Evolutionary conservation across 768 basidiomycete genomes (phyloP).

Genomic region (Suillus luteus): DNA sequence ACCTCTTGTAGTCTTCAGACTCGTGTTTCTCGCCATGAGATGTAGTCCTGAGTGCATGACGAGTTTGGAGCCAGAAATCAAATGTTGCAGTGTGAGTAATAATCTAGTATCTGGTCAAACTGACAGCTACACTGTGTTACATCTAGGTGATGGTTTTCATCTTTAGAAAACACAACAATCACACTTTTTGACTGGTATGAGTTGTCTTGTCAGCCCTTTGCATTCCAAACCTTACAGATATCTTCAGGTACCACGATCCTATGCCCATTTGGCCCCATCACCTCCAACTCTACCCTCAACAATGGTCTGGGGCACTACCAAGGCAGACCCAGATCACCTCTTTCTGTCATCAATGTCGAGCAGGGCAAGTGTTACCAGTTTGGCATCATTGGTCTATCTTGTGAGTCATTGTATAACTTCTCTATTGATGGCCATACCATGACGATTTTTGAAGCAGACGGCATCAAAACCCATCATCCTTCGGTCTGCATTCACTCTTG

Average conservation of each 20-base stretch:
- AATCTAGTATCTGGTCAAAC: constrained; percentile 41
- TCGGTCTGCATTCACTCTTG: constrained; percentile 95
- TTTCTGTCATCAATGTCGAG: constrained; percentile 42
- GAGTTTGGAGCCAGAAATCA: constrained; percentile 78
- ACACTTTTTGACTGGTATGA: constrained; percentile 48
- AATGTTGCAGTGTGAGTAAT: constrained; percentile 80
- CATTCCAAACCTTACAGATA: background rate
- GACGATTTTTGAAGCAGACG: constrained; percentile 48
- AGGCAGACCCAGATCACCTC: constrained; percentile 33
- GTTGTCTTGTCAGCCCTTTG: constrained; percentile 2
- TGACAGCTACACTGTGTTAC: too few species aligned
- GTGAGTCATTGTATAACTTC: constrained; percentile 35
- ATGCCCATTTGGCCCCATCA: constrained; percentile 20
- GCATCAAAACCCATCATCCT: constrained; percentile 79
- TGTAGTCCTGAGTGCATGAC: too few species aligned
- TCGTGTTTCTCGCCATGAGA: constrained; percentile 78
- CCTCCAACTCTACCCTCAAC: constrained; percentile 43
- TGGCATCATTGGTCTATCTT: constrained; percentile 38
- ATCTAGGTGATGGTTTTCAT: too few species aligned
- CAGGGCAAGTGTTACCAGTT: constrained; percentile 44
- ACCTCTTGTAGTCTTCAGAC: constrained; percentile 65
- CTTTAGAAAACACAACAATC: constrained; percentile 46
- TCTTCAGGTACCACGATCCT: constrained; percentile 31
- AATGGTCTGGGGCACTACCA: constrained; percentile 47
- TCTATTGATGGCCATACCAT: constrained; percentile 37